Base-by-base conservation (phyloP, 164 flowering plant species). In the Brasenia schreberi region DNA sequence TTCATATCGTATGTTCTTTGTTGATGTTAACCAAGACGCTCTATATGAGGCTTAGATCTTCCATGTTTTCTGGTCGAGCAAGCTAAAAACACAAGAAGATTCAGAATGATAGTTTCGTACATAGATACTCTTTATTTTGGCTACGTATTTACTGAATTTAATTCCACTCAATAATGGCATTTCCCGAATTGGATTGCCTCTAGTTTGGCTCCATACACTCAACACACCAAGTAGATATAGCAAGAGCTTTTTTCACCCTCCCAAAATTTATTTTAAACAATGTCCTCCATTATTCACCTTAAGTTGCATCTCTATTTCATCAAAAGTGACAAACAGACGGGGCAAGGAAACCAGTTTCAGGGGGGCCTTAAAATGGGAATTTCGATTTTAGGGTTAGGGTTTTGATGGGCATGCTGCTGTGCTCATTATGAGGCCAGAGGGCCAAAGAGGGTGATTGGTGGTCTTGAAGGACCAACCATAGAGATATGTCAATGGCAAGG, bases 381-480 rank as follows among this genome's bases (percentile, higher is more conserved):
- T 10, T 61, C 18, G 27, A n/a, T 2, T 61, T 7, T 9, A 18
- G 63, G 23, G 27, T 18, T 61, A 18, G 0, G 63, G 33, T 18
- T 61, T 61, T 61, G 63, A 61, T 23, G 63, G 63, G 63, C 63
- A 61, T 23, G 18, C 63, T 61, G 63, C 63, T n/a, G 10, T 61
- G 27, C 12, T 61, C 63, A 61, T 61, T 61, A 61, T 61, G 12
- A 23, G 10, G 63, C 18, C 63, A 61, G 63, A 18, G 63, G 4
- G 56, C 39, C 39, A 33, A 33, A 33, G 56, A 49, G 16, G 4
- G 56, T 9, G 16, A 49, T 49, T 9, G 56, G 56, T 49, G 16
- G 56, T 9, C 10, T 9, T 49, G 16, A 49, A 9, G 56, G 16
- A 14, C 39, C 39, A 33, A 33, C 39, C 39, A 33, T 33, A 33